A percentile compares a stretch with the other conserved stretches of the same genome.
phyloP scores from a whole-genome alignment of 805 yeast genomes.

The Zygosaccharomyces bisporus region DNA sequence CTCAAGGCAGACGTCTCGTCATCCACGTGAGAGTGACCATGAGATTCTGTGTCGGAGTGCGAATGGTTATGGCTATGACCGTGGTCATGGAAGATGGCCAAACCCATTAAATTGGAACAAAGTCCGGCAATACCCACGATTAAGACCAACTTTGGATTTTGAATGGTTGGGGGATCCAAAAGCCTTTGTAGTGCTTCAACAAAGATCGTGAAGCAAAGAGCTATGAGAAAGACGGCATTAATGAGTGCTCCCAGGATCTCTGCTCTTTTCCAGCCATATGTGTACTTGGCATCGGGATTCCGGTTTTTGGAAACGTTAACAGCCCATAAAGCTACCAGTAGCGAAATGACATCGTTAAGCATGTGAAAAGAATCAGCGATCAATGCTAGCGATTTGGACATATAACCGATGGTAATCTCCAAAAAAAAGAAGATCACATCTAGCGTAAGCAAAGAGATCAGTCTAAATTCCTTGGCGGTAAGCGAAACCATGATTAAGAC shows the following conservation, averaged over 20 bases:
- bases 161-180: conserved; percentile 70
- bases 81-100: conserved; percentile 84
- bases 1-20: conserved; percentile 16
- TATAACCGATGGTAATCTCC: conserved; percentile 82
- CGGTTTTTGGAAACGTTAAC: conserved; percentile 80
- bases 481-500: conserved; percentile 9
- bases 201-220: conserved; percentile 85
- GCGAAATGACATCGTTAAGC: conserved; percentile 90
- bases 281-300: conserved; percentile 81
- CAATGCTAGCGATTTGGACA: conserved; percentile 89
- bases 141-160: conserved; percentile 78
- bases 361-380: conserved; percentile 97
- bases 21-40: conserved; percentile 24
- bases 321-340: conserved; percentile 93
- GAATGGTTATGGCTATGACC: conserved; percentile 50
- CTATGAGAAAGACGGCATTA: conserved; percentile 88
- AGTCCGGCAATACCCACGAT: conserved; percentile 83
- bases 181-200: conserved; percentile 92
- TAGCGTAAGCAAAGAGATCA: conserved; percentile 62
- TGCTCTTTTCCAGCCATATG: conserved; percentile 98
- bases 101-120: conserved; percentile 75
- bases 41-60: conserved; percentile 24
- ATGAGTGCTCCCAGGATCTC: conserved; percentile 93
- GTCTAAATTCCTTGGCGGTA: conserved; percentile 62
- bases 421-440: conserved; percentile 82